Evolutionary conservation across 1,284 basidiomycete species (phyloP).

Genomic region (Moesziomyces parantarcticus): DNA sequence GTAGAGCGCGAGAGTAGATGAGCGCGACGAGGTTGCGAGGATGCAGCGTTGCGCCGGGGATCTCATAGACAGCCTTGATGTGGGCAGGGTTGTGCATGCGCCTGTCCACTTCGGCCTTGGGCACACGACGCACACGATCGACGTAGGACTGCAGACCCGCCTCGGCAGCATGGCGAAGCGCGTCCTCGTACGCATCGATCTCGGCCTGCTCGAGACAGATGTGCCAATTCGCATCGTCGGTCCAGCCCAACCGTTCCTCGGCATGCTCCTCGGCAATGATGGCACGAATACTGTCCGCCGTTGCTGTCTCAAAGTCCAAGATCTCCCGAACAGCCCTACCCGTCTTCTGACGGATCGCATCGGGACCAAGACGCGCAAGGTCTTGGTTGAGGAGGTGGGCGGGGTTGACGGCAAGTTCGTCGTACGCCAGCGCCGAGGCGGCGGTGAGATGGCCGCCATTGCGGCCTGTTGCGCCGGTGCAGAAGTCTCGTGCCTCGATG

Average conservation of each 20-base stretch:
- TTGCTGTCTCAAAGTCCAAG: conserved; percentile 35
- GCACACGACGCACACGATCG: conserved; percentile 24
- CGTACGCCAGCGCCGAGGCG: conserved; percentile 45
- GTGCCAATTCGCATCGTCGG: conserved; percentile 48
- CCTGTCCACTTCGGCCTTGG: conserved; percentile 28
- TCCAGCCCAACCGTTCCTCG: conserved; percentile 19
- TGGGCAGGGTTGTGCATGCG: conserved; percentile 20
- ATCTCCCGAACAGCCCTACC: conserved; percentile 35
- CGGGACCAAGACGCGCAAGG: background rate
- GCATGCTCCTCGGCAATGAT: conserved; percentile 15
- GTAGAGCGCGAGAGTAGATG: conserved; percentile 19
- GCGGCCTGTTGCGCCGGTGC: conserved; percentile 53
- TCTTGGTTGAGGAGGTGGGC: conserved; percentile 22
- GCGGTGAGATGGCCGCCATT: conserved; percentile 60
- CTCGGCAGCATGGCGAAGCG: conserved; percentile 21
- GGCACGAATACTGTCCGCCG: conserved; percentile 19
- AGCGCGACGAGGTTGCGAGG: conserved; percentile 37
- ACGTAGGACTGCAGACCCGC: conserved; percentile 22
- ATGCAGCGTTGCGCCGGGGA: conserved; percentile 50
- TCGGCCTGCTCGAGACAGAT: conserved; percentile 40
- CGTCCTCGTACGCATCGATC: conserved; percentile 35
- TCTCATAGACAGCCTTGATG: conserved; percentile 44
- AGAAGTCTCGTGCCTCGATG: conserved; percentile 51
- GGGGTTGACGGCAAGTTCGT: conserved; percentile 42
- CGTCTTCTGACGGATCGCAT: background rate